Conservation (phyloP, 129 eudicot genomes). For the Flaveria linearis region DNA sequence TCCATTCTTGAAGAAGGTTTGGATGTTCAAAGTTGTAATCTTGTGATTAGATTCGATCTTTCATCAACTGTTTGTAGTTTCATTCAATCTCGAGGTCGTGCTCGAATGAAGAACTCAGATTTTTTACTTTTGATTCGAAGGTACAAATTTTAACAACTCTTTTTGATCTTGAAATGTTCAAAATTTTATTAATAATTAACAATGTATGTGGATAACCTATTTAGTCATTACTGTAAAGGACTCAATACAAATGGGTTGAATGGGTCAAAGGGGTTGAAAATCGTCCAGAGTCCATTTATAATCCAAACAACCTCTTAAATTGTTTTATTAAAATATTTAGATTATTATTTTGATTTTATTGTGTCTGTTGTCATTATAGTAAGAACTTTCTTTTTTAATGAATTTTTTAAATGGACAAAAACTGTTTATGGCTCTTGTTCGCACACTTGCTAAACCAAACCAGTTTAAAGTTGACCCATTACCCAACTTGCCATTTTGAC, state of each 20-base stretch:
- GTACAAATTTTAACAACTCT: conserved; percentile 26
- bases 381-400: background rate
- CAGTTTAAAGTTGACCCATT: background rate
- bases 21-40: conserved; percentile 93
- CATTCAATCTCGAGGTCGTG: conserved; percentile 96
- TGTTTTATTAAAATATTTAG: background rate
- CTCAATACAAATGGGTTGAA: background rate
- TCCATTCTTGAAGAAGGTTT: conserved; percentile 95
- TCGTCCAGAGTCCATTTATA: background rate
- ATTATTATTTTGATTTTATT: background rate
- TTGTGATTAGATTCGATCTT: conserved; percentile 84
- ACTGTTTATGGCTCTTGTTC: background rate
- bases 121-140: conserved; percentile 66
- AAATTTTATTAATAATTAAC: background rate
- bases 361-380: background rate
- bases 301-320: too few relatives aligned
- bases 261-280: background rate
- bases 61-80: conserved; percentile 79
- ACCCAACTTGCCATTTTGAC: background rate
- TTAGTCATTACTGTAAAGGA: background rate
- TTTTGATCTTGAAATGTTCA: background rate
- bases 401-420: background rate
- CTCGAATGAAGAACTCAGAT: conserved; percentile 81
- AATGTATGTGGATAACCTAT: background rate
- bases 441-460: background rate